These are phyloP conservation scores for Aethionema arabicum DNA, from an alignment of 345 rosid genomes.

Conservation along the genomic window DNA sequence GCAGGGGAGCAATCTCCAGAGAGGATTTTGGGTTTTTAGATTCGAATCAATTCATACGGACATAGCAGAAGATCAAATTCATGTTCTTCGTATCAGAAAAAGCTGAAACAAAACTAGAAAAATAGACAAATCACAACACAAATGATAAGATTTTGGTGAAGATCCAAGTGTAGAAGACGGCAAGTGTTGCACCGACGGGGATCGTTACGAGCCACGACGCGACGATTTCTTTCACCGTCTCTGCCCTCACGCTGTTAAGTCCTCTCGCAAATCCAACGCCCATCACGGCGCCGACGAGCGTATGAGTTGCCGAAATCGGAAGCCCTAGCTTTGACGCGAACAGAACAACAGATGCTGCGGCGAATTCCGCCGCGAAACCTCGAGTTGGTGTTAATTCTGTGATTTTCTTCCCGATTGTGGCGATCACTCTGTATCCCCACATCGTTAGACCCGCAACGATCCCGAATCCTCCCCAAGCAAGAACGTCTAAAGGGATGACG, in stretches of 20 bases:
- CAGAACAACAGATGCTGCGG: constrained; percentile 91
- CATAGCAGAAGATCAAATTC: constrained; percentile 24
- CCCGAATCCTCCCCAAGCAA: constrained; percentile 99
- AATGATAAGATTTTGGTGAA: constrained; percentile 72
- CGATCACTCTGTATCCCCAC: constrained; percentile 96
- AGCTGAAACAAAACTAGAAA: not conserved
- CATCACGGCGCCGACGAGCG: constrained; percentile 96
- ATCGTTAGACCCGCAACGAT: constrained; percentile 81
- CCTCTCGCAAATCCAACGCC: constrained; percentile 99
- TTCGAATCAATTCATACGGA: constrained; percentile 21
- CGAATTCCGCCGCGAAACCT: constrained; percentile 96
- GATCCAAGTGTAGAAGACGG: constrained; percentile 86
- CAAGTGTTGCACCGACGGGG: constrained; percentile 81
- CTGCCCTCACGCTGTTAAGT: constrained; percentile 80
- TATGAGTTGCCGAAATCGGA: constrained; percentile 91
- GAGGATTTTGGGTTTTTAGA: not conserved
- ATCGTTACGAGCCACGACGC: constrained; percentile 89
- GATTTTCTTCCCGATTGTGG: constrained; percentile 95
- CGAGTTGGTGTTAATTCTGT: constrained; percentile 94
- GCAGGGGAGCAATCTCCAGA: not conserved
- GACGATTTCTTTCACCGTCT: constrained; percentile 87
- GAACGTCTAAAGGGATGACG: constrained; percentile 76
- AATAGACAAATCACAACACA: constrained; percentile 44
- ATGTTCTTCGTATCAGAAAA: constrained; percentile 29
- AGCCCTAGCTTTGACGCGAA: constrained; percentile 85